Evolutionary conservation across 345 rosid species (phyloP), one percentile per base, ranked within the genome.

Genomic region (Salix suchowensis): DNA sequence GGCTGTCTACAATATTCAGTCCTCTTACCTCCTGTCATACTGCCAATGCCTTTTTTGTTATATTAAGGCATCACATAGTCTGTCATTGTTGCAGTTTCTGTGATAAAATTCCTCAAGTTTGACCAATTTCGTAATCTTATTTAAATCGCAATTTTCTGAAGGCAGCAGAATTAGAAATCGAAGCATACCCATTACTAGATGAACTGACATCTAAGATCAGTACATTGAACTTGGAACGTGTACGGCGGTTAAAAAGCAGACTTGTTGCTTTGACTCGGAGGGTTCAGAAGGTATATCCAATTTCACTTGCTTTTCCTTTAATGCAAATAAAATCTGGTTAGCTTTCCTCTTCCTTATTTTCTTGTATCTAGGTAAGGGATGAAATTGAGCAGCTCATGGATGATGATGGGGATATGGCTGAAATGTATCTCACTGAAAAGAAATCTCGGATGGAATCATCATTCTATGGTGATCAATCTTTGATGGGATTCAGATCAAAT

Each of bases 401-500:
- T 84, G 99, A 96, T 86, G 99, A 96, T 75, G 99, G 99, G 54
- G 99, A 96, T 82, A 94, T 96, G 99, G 99, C 99, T 2, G 99
- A 96, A 85, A 92, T 96, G 99, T 91, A 89, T 87, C 97, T 96
- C 30, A 94, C 98, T 3, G 99, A 96, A 86, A 96, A 96, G 88
- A 96, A 96, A 84, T 87, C 75, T 42, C 87, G 98, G 74, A 88
- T 90, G 91, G 99, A 93, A 74, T 84, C 97, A 46, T 77, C 89
- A 74, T 79, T 93, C 62, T 91, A 86, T 46, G 94, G 97, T 71
- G 99, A 96, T 72, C 99, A 85, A 76, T 91, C 96, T 58, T 10
- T 88, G 74, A 61, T 88, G 72, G 97, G 95, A 69, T 92, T 84
- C 80, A 77, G 89, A 77, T 92, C 98, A 24, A 90, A 77, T 70